phyloP scores from a whole-genome alignment of 192 early-diverging fungal species.

The Coemansia sp. region DNA sequence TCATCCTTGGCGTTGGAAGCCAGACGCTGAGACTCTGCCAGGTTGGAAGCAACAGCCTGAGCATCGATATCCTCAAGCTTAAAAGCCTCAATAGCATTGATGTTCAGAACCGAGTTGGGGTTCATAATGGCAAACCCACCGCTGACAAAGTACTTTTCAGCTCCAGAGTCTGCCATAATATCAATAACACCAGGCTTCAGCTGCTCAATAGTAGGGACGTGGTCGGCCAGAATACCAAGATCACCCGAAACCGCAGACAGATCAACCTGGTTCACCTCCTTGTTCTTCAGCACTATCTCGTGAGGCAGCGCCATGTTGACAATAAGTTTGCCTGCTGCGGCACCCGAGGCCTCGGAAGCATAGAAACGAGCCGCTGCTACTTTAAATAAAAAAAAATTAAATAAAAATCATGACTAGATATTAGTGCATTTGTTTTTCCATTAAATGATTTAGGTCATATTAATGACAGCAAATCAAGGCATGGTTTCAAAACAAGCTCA shows the following conservation, averaged over 20 bases:
- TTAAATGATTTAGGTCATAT: too few species aligned
- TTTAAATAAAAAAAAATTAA: not conserved
- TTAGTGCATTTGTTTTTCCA: too few species aligned
- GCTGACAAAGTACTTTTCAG: constrained; percentile 93
- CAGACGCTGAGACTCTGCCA: constrained; percentile 80
- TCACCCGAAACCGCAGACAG: constrained; percentile 88
- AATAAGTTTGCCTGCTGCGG: constrained; percentile 69
- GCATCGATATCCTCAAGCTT: constrained; percentile 82
- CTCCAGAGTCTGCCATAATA: constrained; percentile 64
- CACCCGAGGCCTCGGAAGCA: constrained; percentile 72
- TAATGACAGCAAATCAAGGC: too few species aligned
- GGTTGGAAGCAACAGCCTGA: constrained; percentile 70
- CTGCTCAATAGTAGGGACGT: constrained; percentile 96
- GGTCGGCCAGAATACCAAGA: constrained; percentile 97
- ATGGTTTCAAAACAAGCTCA: too few species aligned
- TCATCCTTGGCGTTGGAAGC: constrained; percentile 66
- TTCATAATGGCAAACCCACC: constrained; percentile 98
- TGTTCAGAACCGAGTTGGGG: constrained; percentile 93
- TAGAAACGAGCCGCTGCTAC: constrained; percentile 65
- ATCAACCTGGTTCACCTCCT: constrained; percentile 88
- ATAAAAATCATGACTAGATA: too few species aligned
- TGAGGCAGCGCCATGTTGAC: constrained; percentile 91
- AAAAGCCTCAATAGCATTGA: constrained; percentile 95
- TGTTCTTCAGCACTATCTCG: constrained; percentile 75
- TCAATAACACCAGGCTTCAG: constrained; percentile 88